phyloP scores from a whole-genome alignment of 768 basidiomycete species.

The Phlebiopsis flavidoalba region DNA sequence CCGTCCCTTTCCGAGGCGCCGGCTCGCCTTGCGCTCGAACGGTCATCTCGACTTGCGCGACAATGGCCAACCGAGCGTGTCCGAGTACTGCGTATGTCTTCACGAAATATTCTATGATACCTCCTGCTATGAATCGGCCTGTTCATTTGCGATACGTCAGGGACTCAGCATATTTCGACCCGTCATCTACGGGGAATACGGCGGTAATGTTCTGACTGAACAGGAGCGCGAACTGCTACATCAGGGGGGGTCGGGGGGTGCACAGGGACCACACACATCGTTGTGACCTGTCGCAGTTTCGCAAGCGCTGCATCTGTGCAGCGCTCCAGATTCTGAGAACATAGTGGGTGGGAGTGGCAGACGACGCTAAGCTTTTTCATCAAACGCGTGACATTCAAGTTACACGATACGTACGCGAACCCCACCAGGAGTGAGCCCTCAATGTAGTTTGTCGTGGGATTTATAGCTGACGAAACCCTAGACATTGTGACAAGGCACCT shows the following conservation, averaged over 20 bases:
- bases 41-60: slow-evolving; percentile 24
- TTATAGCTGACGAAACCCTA: slow-evolving; percentile 24
- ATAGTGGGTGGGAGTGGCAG: slow-evolving; percentile 88
- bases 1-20: slow-evolving; percentile 18
- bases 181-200: slow-evolving; percentile 94
- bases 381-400: slow-evolving; percentile 93
- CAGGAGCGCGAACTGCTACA: slow-evolving; percentile 59
- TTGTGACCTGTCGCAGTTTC: slow-evolving; percentile 95
- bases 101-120: slow-evolving; percentile 3
- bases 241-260: too few species aligned
- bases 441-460: too few species aligned
- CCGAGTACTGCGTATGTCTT: slow-evolving; percentile 69
- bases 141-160: slow-evolving; percentile 36
- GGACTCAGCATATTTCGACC: slow-evolving; percentile 85
- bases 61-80: slow-evolving; percentile 65
- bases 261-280: slow-evolving; percentile 84
- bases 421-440: slow-evolving; percentile 72
- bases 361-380: slow-evolving; percentile 89
- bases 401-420: slow-evolving; percentile 94
- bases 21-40: slow-evolving; percentile 33
- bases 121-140: slow-evolving; percentile 8
- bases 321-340: slow-evolving; percentile 63
- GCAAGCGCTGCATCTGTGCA: slow-evolving; percentile 82
- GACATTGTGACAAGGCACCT: slow-evolving; percentile 89
- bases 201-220: slow-evolving; percentile 64